Percentiles rank a stretch among this genome's conserved stretches.
Evolutionary conservation across 2,329 filamentous ascomycete species (phyloP).

Genomic region (Hymenoscyphus infarciens): DNA sequence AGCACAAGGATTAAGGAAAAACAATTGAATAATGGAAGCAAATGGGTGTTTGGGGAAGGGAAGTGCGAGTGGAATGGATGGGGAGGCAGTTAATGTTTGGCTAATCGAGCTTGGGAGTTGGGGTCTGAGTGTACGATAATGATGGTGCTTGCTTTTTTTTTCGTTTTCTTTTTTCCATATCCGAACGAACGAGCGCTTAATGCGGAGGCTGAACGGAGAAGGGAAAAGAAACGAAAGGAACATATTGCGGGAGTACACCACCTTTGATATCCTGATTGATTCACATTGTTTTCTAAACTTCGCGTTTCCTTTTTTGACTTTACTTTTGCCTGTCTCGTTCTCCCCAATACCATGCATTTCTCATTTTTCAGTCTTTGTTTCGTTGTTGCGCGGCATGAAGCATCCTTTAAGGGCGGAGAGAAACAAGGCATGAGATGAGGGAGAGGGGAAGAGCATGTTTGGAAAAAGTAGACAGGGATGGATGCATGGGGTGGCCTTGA

Average conservation of each 20-base stretch:
- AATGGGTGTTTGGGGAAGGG: background rate
- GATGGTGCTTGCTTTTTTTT: slow-evolving; percentile 12
- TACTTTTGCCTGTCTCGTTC: background rate
- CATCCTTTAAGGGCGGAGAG: background rate
- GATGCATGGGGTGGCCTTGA: background rate
- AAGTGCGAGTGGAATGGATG: background rate
- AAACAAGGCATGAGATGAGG: background rate
- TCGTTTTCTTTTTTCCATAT: background rate
- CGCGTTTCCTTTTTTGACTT: background rate
- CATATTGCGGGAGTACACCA: slow-evolving; percentile 6
- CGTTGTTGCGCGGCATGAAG: background rate
- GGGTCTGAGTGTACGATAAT: slow-evolving; percentile 30
- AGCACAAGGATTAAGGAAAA: slow-evolving; percentile 27
- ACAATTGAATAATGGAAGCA: background rate
- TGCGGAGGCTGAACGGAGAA: slow-evolving; percentile 3
- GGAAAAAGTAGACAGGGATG: background rate
- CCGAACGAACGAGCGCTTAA: background rate
- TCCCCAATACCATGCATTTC: slow-evolving; percentile 11
- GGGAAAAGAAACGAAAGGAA: background rate
- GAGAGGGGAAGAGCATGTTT: background rate
- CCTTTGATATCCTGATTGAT: slow-evolving; percentile 12
- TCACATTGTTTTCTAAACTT: background rate
- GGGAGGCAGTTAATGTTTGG: slow-evolving; percentile 15
- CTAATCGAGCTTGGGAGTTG: slow-evolving; percentile 6
- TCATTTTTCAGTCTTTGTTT: background rate